These are phyloP conservation scores for Tulasnella sp. DNA, from an alignment of 768 basidiomycete species.

Conservation along the genomic window DNA sequence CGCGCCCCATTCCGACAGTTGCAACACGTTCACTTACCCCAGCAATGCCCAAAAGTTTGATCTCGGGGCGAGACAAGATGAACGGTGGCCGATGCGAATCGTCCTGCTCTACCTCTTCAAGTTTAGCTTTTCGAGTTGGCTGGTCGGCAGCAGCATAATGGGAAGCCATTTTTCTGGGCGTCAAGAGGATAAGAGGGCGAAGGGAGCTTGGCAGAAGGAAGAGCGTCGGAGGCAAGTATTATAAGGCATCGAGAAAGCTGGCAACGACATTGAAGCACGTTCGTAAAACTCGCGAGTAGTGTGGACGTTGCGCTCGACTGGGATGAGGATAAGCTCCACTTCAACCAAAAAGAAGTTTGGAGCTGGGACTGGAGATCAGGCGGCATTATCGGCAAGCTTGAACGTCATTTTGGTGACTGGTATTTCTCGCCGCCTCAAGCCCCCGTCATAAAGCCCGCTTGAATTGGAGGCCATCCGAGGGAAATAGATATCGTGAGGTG, in stretches of 20 bases:
- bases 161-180: background rate
- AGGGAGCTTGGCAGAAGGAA: background rate
- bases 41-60: slow-evolving; percentile 35
- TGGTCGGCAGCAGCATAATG: background rate
- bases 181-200: background rate
- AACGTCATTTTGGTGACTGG: no score
- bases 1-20: background rate
- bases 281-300: background rate
- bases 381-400: background rate
- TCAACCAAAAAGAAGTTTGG: background rate
- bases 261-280: slow-evolving; percentile 18
- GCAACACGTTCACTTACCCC: background rate
- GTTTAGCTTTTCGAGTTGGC: slow-evolving; percentile 4
- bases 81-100: slow-evolving; percentile 4
- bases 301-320: background rate
- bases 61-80: slow-evolving; percentile 32
- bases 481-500: background rate
- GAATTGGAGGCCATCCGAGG: no score
- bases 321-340: slow-evolving; percentile 9
- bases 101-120: slow-evolving; percentile 20
- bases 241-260: background rate
- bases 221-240: background rate
- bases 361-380: background rate
- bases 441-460: no score
- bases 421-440: no score